Conservation (phyloP, 2,329 filamentous ascomycete genomes). For the Colletotrichum somersetense region DNA sequence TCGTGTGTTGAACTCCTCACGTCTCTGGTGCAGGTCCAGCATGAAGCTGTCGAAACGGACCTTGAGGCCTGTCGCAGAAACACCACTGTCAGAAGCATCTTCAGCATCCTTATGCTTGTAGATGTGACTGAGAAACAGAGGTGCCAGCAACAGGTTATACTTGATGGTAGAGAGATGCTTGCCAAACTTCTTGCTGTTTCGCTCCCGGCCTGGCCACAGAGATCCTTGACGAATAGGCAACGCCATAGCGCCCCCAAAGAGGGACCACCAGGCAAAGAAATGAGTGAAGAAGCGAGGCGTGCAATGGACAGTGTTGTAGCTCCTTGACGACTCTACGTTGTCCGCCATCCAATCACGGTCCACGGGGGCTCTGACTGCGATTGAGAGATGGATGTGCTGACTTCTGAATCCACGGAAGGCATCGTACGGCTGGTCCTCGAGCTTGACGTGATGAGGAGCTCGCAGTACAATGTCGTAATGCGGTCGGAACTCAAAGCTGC, state of each 20-base stretch:
- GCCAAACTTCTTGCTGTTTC: conserved; percentile 98
- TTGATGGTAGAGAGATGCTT: conserved; percentile 98
- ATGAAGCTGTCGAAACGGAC: conserved; percentile 97
- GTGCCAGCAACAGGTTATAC: conserved; percentile 92
- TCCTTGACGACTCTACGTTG: conserved; percentile 81
- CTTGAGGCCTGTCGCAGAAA: conserved; percentile 96
- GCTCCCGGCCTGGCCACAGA: conserved; percentile 92
- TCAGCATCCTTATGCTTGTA: conserved; percentile 98
- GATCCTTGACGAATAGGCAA: conserved; percentile 92
- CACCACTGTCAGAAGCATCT: conserved; percentile 79
- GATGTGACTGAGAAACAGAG: conserved; percentile 94
- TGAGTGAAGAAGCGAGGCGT: conserved; percentile 97
- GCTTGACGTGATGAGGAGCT: conserved; percentile 79
- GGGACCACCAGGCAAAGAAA: conserved; percentile 97
- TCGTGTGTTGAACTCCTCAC: conserved; percentile 89
- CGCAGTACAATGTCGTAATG: conserved; percentile 93
- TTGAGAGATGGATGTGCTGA: conserved; percentile 94
- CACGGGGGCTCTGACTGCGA: conserved; percentile 88
- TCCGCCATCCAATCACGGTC: conserved; percentile 88
- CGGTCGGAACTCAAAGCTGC: conserved; percentile 89
- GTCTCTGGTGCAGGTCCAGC: conserved; percentile 92
- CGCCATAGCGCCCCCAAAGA: conserved; percentile 95
- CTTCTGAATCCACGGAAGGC: conserved; percentile 98
- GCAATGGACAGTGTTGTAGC: conserved; percentile 96
- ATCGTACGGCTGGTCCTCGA: conserved; percentile 77